Percentiles rank a stretch among this genome's conserved stretches.
These are phyloP conservation scores for Aspergillus cavernicola DNA, from an alignment of 495 filamentous ascomycete genomes.

Conservation along the genomic window DNA sequence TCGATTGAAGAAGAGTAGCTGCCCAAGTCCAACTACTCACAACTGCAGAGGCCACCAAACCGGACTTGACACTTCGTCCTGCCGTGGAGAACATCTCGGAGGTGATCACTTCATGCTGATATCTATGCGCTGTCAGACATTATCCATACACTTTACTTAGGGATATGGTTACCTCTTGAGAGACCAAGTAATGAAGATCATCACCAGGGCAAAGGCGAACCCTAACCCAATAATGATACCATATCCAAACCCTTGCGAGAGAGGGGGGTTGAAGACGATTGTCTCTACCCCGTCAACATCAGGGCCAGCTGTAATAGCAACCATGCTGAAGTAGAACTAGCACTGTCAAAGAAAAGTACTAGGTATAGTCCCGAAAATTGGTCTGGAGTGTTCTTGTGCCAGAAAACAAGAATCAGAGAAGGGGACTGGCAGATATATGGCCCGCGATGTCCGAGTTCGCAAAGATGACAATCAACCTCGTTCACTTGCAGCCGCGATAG, in stretches of 20 bases:
- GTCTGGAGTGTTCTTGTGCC: not conserved
- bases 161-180: slow-evolving; percentile 52
- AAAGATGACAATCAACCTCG: not conserved
- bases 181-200: slow-evolving; percentile 79
- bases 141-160: no score
- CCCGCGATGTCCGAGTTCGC: slow-evolving; percentile 8
- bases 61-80: slow-evolving; percentile 89
- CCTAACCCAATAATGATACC: slow-evolving; percentile 78
- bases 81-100: slow-evolving; percentile 98
- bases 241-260: slow-evolving; percentile 73
- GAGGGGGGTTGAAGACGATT: slow-evolving; percentile 46
- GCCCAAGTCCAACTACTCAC: slow-evolving; percentile 94
- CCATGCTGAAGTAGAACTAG: not conserved
- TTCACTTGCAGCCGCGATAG: not conserved
- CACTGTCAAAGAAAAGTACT: not conserved
- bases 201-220: slow-evolving; percentile 70
- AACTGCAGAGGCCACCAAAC: slow-evolving; percentile 91
- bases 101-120: slow-evolving; percentile 92
- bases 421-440: slow-evolving; percentile 5
- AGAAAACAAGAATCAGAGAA: not conserved
- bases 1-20: slow-evolving; percentile 62
- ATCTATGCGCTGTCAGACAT: slow-evolving; percentile 41
- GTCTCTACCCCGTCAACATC: slow-evolving; percentile 14
- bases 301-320: slow-evolving; percentile 1
- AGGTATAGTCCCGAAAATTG: not conserved